Base-by-base conservation (phyloP, 2,329 filamentous ascomycete species). In the Phialophora chinensis region DNA sequence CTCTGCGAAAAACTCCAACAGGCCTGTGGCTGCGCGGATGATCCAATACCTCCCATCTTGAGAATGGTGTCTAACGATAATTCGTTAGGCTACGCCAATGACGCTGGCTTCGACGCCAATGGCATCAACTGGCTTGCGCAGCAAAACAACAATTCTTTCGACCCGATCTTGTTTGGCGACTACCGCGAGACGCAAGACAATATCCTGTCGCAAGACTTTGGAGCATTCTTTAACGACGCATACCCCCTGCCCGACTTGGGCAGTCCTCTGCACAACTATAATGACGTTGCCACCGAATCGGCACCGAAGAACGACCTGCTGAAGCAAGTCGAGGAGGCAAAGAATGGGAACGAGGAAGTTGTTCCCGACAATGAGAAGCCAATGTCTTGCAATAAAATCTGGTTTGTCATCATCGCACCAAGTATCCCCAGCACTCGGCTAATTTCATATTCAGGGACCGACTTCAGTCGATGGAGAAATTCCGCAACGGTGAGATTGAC, bases 111-210 rank as follows among this genome's bases (percentile, higher is more conserved):
- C 50, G 76, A 79, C 60, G 79, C 86, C 61, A 83, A 84, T 69
- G 78, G 82, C 66, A 70, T 84, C 92, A 65, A 69, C 54, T 65
- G 62, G 60, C 59, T 67, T 54, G 69, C 67, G 2, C 66, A 68
- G 27, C 62, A 68, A 17, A 68, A 68, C 53, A 70, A 71, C 56
- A 66, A 65, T 73, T 89, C 91, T 76, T 97, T 98, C 74, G 93
- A 98, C 69, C 94, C 95, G 0, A 88, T 95, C 63, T 84, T 98
- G 4, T 98, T 97, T 77, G 91, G 91, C 62, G 91, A 93, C 73
- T 98, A 97, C 79, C 89, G 95, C 60, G 95, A 99, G 75, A 89
- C 92, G 0, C 92, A 96, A 74, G 91, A 92, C 65, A 94, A 90
- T 63, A 85, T 96, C 14, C 80, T 96, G 83, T 71, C 89, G 81